Conservation (phyloP, 768 basidiomycete species). For the Leucosporidium scottii region DNA sequence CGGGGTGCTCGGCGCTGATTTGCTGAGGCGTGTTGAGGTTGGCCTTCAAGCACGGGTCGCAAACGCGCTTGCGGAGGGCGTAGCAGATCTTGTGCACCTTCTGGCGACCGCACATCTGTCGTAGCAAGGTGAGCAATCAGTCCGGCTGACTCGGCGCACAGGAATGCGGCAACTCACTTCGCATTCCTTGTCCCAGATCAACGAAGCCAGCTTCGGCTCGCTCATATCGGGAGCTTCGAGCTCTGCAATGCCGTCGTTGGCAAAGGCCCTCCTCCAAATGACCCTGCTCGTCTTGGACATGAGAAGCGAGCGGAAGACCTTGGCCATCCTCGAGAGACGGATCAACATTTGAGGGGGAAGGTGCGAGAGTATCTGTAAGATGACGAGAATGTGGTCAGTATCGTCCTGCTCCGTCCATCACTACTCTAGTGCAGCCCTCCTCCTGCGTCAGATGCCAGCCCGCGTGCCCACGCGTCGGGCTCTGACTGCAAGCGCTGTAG, state of each 20-base stretch:
- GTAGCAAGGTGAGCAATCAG: background rate
- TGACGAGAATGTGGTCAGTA: background rate
- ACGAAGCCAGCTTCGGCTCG: background rate
- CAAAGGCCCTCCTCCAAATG: background rate
- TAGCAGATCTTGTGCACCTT: constrained; percentile 5
- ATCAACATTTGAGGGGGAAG: background rate
- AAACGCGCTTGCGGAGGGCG: background rate
- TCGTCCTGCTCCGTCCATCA: too few relatives aligned
- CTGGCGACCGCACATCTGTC: background rate
- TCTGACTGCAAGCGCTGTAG: background rate
- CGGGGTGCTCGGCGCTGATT: background rate
- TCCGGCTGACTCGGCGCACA: too few relatives aligned
- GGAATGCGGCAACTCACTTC: background rate
- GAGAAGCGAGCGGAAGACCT: constrained; percentile 1
- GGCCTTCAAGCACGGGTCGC: background rate
- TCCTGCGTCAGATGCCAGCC: background rate
- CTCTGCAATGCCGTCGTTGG: background rate
- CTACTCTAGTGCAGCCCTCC: too few relatives aligned
- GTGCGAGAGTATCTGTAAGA: background rate
- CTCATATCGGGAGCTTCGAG: background rate
- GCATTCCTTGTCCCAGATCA: constrained; percentile 7
- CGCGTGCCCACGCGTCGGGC: background rate
- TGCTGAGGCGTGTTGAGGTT: background rate
- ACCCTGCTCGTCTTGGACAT: background rate
- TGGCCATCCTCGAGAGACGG: background rate